These are phyloP conservation scores for Firmiana major DNA, from an alignment of 345 rosid species.

Conservation along the genomic window DNA sequence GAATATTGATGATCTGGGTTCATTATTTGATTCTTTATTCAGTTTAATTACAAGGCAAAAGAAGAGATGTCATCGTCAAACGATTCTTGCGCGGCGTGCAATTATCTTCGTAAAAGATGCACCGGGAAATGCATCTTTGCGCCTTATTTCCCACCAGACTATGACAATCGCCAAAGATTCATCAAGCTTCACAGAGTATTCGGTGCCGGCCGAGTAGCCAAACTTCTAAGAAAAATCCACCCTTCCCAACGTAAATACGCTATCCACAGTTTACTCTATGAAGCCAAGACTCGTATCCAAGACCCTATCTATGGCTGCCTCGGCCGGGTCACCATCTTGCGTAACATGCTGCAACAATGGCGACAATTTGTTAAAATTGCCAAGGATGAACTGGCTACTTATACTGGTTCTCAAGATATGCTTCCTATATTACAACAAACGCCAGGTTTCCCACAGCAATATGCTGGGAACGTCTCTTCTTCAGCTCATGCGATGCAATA, in stretches of 20 bases:
- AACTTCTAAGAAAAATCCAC: constrained; percentile 58
- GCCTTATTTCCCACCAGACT: constrained; percentile 79
- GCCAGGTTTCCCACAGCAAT: constrained; percentile 29
- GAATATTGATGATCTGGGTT: background rate
- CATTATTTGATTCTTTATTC: background rate
- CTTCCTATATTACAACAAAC: constrained; percentile 35
- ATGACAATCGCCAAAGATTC: constrained; percentile 68
- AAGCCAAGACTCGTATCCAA: constrained; percentile 69
- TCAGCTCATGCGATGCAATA: constrained; percentile 23
- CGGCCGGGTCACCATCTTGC: constrained; percentile 64
- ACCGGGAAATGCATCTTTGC: constrained; percentile 78
- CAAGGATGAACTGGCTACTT: constrained; percentile 52
- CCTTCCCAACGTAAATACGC: constrained; percentile 62
- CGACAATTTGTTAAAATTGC: constrained; percentile 46
- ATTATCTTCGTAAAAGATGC: constrained; percentile 66
- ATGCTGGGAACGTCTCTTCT: constrained; percentile 31
- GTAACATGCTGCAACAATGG: constrained; percentile 49
- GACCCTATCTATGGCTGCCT: constrained; percentile 92
- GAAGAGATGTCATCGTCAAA: constrained; percentile 50
- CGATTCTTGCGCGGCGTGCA: constrained; percentile 83
- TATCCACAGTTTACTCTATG: constrained; percentile 70
- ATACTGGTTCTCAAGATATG: constrained; percentile 52
- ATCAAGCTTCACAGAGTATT: constrained; percentile 53
- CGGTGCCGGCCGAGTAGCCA: constrained; percentile 76
- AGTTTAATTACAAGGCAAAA: background rate